phyloP scores from a whole-genome alignment of 208 protist species.

The Leptomonas seymouri region DNA sequence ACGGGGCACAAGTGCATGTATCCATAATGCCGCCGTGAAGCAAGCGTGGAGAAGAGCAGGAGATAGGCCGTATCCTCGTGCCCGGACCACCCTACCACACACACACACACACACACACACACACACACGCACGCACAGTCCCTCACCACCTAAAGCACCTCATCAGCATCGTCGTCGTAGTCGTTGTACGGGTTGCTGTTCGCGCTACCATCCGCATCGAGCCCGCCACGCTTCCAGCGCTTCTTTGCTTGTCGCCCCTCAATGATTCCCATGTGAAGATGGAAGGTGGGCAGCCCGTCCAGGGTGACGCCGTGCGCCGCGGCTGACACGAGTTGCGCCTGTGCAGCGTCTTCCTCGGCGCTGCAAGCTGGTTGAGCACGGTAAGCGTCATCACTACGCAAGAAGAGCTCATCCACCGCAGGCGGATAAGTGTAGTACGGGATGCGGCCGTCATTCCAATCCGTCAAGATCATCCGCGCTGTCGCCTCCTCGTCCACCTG shows the following conservation, averaged over 20 bases:
- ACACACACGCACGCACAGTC: constrained; percentile 28
- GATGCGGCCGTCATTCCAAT: constrained; percentile 97
- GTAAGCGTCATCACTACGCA: constrained; percentile 33
- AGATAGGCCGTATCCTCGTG: too few species aligned
- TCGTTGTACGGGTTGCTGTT: constrained; percentile 12
- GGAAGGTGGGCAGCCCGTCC: constrained; percentile 89
- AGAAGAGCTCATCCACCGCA: constrained; percentile 57
- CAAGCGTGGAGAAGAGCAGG: too few species aligned
- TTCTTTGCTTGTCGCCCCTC: constrained; percentile 39
- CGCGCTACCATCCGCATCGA: constrained; percentile 2
- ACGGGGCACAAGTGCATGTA: too few species aligned
- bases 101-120: too few species aligned
- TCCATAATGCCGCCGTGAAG: too few species aligned
- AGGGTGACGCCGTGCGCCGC: constrained; percentile 56
- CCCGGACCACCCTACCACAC: too few species aligned
- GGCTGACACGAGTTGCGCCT: constrained; percentile 50
- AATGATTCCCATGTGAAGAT: constrained; percentile 59
- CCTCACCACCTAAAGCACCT: constrained; percentile 16
- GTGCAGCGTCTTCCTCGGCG: constrained; percentile 24
- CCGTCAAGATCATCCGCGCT: constrained; percentile 92
- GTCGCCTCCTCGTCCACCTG: constrained; percentile 91
- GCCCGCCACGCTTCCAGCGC: constrained; percentile 18
- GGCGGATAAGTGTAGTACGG: constrained; percentile 96
- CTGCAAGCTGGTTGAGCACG: constrained; percentile 4
- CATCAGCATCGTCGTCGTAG: constrained; percentile 31